Evolutionary conservation across 2,329 filamentous ascomycete genomes (phyloP).

Genomic region (Xylaria sp.): DNA sequence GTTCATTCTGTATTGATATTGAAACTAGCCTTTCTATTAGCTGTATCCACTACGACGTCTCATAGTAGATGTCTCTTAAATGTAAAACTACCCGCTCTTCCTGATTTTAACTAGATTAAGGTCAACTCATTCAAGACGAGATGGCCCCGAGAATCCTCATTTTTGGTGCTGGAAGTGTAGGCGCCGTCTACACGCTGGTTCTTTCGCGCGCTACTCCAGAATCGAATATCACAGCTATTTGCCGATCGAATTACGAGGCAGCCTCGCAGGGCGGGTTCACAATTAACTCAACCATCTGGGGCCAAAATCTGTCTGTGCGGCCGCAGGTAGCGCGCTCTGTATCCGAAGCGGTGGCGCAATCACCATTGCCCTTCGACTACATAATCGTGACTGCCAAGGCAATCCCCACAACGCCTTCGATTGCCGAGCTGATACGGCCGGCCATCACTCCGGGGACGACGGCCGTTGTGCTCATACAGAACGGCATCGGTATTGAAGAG

Average conservation of each 20-base stretch:
- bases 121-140: slow-evolving; percentile 9
- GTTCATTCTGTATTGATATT: background rate
- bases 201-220: slow-evolving; percentile 41
- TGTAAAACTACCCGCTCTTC: background rate
- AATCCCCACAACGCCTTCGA: slow-evolving; percentile 43
- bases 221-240: slow-evolving; percentile 47
- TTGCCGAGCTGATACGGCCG: slow-evolving; percentile 46
- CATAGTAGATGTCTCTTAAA: background rate
- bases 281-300: slow-evolving; percentile 49
- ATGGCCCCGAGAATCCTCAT: slow-evolving; percentile 43
- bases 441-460: slow-evolving; percentile 51
- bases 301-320: slow-evolving; percentile 43
- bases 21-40: background rate
- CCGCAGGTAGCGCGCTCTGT: slow-evolving; percentile 46
- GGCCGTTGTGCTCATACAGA: slow-evolving; percentile 66
- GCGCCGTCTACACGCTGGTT: slow-evolving; percentile 44
- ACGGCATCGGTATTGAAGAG: slow-evolving; percentile 66
- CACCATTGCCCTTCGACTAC: slow-evolving; percentile 44
- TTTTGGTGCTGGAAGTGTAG: slow-evolving; percentile 53
- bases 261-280: slow-evolving; percentile 47
- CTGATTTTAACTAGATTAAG: background rate
- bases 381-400: slow-evolving; percentile 47
- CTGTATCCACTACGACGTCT: background rate
- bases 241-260: slow-evolving; percentile 49
- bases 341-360: slow-evolving; percentile 47